These are phyloP conservation scores for Aschersonia sp. DNA, from an alignment of 2,329 filamentous ascomycete genomes.

Conservation along the genomic window DNA sequence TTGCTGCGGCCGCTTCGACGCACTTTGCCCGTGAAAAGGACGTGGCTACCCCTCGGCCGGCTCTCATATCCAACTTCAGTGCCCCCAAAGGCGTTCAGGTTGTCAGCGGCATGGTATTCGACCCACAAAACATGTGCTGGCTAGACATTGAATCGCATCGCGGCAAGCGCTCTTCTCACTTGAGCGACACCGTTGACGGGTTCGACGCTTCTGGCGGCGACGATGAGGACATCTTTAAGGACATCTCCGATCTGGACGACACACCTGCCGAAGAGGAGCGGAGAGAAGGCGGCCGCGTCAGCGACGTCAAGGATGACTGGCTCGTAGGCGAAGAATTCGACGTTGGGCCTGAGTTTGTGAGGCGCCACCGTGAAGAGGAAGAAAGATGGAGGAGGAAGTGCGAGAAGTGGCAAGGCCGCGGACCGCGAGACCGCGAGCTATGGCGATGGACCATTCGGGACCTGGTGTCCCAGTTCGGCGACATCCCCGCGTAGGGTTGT, in stretches of 20 bases:
- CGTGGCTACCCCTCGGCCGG: conserved; percentile 47
- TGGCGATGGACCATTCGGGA: conserved; percentile 70
- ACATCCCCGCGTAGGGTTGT: conserved; percentile 13
- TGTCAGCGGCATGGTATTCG: conserved; percentile 96
- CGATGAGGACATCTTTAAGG: conserved; percentile 87
- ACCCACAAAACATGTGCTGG: conserved; percentile 96
- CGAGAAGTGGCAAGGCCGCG: conserved; percentile 63
- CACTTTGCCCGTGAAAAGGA: conserved; percentile 42
- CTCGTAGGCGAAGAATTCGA: conserved; percentile 94
- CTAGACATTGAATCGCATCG: conserved; percentile 52
- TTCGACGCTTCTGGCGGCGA: conserved; percentile 59
- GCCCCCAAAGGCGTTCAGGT: conserved; percentile 78
- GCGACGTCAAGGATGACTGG: conserved; percentile 61
- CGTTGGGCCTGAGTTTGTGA: conserved; percentile 86
- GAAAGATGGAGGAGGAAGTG: conserved; percentile 81
- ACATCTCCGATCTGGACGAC: conserved; percentile 85
- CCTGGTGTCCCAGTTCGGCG: conserved; percentile 32
- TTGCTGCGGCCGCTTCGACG: conserved; percentile 20
- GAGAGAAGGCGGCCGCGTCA: conserved; percentile 34
- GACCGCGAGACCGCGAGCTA: conserved; percentile 38
- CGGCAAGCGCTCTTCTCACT: conserved; percentile 29
- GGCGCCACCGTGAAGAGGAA: conserved; percentile 81
- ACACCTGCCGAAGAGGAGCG: conserved; percentile 33
- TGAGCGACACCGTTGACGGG: conserved; percentile 44
- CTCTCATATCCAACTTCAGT: conserved; percentile 84